Evolutionary conservation across 805 yeast genomes (phyloP), one percentile per base, ranked within the genome.

Genomic region (Wickerhamiella allomyrinae): DNA sequence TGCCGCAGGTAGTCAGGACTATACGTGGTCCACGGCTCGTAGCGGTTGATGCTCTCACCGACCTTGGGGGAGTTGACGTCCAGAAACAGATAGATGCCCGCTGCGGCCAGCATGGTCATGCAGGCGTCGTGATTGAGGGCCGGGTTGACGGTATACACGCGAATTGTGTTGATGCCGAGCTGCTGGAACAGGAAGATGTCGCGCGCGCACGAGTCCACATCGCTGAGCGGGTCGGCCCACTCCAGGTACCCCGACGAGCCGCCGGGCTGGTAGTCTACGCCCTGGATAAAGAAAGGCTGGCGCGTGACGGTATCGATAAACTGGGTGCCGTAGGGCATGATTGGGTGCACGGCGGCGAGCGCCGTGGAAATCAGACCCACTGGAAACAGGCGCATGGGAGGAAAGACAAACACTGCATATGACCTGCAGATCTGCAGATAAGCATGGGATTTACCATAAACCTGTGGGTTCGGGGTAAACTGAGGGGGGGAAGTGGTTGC

Each of bases 181-280:
- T 78, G 73, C 62, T 87, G 95, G 58, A 89, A 82, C 21, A 86
- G 63, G 13, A 69, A 65, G 17, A 84, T 74, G 58, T 89, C 97
- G 50, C 96, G 71, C 4, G 87, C 79, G 64, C 97, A 89, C 15
- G 60, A 54, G 10, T 69, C 62, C 3, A 76, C 69, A 53, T 84
- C 79, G 2, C 94, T 79, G 34, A 89, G 66, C 0, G 95, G 95
- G 56, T 89, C 97, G 39, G 56, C 37, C 46, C 49, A 36, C 46
- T 64, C 20, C 76, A 77, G 0, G 41, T 56, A 58, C 1, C 77
- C 87, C 0, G 94, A 77, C 0, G 94, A 78, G 0, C 96, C 97
- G 8, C 96, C 96, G 0, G 96, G 96, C 56, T 89, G 96, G 57
- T 87, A 87, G 59, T 89, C 97, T 1, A 89, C 81, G 15, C 97